Conservation (phyloP, 208 protist genomes). For the Wallacemonas sp. region DNA sequence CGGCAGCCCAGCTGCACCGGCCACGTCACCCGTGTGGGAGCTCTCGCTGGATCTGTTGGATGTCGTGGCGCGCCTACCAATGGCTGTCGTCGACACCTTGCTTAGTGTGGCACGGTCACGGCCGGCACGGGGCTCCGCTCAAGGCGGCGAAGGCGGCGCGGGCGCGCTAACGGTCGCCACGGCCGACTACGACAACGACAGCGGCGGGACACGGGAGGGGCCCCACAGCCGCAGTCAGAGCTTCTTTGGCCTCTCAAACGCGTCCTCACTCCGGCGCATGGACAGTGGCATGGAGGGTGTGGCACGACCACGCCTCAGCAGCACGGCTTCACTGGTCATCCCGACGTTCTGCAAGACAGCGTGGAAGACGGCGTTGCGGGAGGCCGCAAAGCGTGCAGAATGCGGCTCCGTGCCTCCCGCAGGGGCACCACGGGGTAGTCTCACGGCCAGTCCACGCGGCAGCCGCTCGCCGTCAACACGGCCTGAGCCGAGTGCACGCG, state of each 20-base stretch:
- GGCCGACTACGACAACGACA: not conserved
- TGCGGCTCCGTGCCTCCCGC: not conserved
- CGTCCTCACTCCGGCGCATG: not conserved
- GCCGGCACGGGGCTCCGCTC: not conserved
- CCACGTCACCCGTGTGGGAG: not conserved
- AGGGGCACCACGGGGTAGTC: no score
- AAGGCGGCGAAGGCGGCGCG: not conserved
- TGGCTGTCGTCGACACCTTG: not conserved
- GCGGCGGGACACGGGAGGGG: not conserved
- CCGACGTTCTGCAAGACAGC: conserved; percentile 9
- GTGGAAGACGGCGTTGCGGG: not conserved
- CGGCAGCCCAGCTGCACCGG: not conserved
- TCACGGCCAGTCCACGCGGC: not conserved
- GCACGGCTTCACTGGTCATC: not conserved
- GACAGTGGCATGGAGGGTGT: not conserved
- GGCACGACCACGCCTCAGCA: not conserved
- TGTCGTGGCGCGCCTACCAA: conserved; percentile 1
- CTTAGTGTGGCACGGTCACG: not conserved
- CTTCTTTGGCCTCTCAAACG: not conserved
- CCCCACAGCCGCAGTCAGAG: conserved; percentile 4
- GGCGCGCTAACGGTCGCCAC: not conserved
- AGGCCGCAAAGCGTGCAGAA: not conserved
- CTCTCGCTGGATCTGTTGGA: conserved; percentile 5
- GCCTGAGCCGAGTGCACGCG: no score
- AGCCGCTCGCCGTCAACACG: not conserved